Conservation (phyloP, 2,329 filamentous ascomycete species). For the Aureobasidium sp. region DNA sequence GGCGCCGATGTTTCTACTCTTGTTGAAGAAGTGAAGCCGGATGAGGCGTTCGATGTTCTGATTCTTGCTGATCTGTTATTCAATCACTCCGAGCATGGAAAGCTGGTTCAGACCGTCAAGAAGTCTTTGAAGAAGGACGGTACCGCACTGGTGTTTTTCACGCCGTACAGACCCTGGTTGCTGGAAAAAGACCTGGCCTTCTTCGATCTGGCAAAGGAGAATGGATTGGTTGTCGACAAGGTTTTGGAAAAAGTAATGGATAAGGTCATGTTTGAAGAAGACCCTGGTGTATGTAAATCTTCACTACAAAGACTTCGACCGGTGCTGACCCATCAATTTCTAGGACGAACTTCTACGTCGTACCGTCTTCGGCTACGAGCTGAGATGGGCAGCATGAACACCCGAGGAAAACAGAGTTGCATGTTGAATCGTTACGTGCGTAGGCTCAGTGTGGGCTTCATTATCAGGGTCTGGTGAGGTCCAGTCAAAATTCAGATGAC, state of each 20-base stretch:
- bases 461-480: neutral
- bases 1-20: slow-evolving; percentile 47
- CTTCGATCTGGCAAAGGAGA: slow-evolving; percentile 66
- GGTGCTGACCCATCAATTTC: neutral
- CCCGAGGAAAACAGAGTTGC: neutral
- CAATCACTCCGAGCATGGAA: slow-evolving; percentile 78
- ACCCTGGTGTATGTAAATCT: slow-evolving; percentile 58
- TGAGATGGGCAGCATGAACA: slow-evolving; percentile 51
- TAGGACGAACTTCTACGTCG: slow-evolving; percentile 70
- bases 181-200: slow-evolving; percentile 77
- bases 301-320: neutral
- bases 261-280: slow-evolving; percentile 80
- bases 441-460: neutral
- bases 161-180: slow-evolving; percentile 88
- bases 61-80: slow-evolving; percentile 87
- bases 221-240: slow-evolving; percentile 70
- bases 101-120: slow-evolving; percentile 65
- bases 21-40: slow-evolving; percentile 33
- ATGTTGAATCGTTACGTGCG: neutral
- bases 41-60: slow-evolving; percentile 63
- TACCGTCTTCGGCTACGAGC: slow-evolving; percentile 72
- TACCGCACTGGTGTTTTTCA: slow-evolving; percentile 82
- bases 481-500: too few relatives aligned
- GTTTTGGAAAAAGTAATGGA: slow-evolving; percentile 77
- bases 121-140: slow-evolving; percentile 57